Evolutionary conservation across 768 basidiomycete species (phyloP), one percentile per base, ranked within the genome.

Genomic region (Nidula microcarpa): DNA sequence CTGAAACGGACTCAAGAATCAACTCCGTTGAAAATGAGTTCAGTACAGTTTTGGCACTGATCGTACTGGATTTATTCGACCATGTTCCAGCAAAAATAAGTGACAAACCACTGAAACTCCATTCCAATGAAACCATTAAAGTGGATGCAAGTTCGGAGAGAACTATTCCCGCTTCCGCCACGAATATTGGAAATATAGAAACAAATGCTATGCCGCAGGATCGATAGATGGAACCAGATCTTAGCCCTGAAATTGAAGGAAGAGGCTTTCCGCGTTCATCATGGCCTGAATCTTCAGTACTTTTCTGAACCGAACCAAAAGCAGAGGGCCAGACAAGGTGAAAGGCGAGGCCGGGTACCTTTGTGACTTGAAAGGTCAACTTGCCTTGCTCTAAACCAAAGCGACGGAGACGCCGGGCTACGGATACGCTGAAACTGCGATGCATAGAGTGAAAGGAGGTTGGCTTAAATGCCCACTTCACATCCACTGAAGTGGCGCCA

Each of bases 111-210:
- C 60, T 53, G 18, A 84, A 57, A 11, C 82, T 77, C 16, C 71
- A 67, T 60, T 85, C 78, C 36, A 85, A 47, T 6, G 71, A 73
- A 16, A 77, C 63, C 53, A 79, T 82, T 47, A 84, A 57, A 49
- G 78, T 74, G 44, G 81, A 62, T 4, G 82, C 77, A 30, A 88
- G 74, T 60, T 87, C 83, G 8, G 75, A 60, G 34, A 88, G 71
- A 10, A 70, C 71, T 18, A 87, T 51, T 6, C 76, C 78, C 60
- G 77, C 74, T 58, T 85, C 79, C 16, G 72, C 78, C 17, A 75
- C 68, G 39, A 87, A 55, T 55, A 72, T 74, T 0, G 85, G 79
- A 37, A 77, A 55, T 33, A 75, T 58, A 9, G 74, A 74, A 18
- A 74, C 71, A 47, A 89, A 74, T 14, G 67, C 61, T 47, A 84